Conservation (phyloP, 257 asterid species). For the Phtheirospermum japonicum region DNA sequence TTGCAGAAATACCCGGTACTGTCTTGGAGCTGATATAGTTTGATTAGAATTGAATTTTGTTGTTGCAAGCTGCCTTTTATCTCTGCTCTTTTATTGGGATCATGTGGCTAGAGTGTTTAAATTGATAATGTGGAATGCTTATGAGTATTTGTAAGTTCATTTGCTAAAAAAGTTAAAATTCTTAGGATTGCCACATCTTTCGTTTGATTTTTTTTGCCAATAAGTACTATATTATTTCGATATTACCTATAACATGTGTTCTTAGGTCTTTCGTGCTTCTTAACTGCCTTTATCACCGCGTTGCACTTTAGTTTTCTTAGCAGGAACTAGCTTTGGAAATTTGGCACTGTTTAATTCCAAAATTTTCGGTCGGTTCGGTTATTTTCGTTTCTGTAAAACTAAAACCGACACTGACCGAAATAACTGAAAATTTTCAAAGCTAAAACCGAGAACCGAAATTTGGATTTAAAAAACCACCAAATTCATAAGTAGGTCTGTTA, state of each 20-base stretch:
- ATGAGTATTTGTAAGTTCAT: background rate
- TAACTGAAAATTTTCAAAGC: too few species aligned
- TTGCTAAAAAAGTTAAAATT: background rate
- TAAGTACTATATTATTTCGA: background rate
- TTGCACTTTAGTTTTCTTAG: background rate
- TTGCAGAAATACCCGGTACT: constrained; percentile 77
- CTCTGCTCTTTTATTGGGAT: background rate
- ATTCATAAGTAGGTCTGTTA: too few species aligned
- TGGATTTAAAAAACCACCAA: too few species aligned
- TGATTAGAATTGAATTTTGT: background rate
- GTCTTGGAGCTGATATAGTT: background rate
- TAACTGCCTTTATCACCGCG: constrained; percentile 2
- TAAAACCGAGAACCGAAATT: too few species aligned
- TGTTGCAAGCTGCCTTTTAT: background rate
- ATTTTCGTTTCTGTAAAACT: too few species aligned
- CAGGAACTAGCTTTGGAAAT: background rate
- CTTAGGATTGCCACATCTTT: background rate
- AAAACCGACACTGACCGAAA: too few species aligned
- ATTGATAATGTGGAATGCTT: background rate
- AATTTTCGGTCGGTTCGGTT: too few species aligned
- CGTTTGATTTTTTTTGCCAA: background rate
- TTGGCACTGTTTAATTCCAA: background rate
- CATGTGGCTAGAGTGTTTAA: constrained; percentile 8
- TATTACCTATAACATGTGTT: background rate
- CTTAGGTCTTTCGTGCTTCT: background rate